Base-by-base conservation (phyloP, 1,284 basidiomycete species). In the Amylostereum areolatum region DNA sequence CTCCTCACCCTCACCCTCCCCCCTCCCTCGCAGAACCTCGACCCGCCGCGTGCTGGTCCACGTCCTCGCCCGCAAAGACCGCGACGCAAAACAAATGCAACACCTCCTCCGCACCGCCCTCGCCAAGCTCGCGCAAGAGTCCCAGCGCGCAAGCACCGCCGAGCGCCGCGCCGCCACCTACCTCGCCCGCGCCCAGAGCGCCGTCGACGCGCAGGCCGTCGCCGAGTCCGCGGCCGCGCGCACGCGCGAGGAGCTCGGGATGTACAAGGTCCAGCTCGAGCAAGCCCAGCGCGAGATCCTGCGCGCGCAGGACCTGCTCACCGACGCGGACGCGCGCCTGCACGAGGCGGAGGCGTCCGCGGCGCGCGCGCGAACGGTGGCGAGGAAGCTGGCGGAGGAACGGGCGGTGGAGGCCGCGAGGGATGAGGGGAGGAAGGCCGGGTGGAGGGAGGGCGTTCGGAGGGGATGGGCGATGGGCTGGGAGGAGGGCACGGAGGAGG, bases 211-310 rank as follows among this genome's bases (percentile, higher is more conserved):
- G 37, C 72, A 69, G 28, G 62, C 69, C 34, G 62, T 66, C 35
- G 64, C 71, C 0, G 71, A 74, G 47, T 61, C 70, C 6, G 73
- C 76, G 2, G 63, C 66, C 0, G 57, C 66, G 11, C 65, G 70
- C 25, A 63, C 70, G 12, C 59, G 62, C 46, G 71, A 74, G 55
- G 73, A 75, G 56, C 64, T 77, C 29, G 63, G 67, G 50, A 42
- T 77, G 55, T 75, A 74, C 59, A 70, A 72, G 58, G 44, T 71
- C 10, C 73, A 76, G 33, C 64, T 77, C 11, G 73, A 77, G 10
- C 65, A 70, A 51, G 75, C 75, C 1, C 72, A 73, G 56, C 66
- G 68, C 37, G 75, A 78, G 55, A 72, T 77, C 31, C 59, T 60
- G 50, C 65, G 74, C 7, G 75, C 74, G 1, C 74, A 78, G 55